Percentiles rank a stretch among this genome's conserved stretches.
These are phyloP conservation scores for Aquanectria penicillioides DNA, from an alignment of 2,329 filamentous ascomycete genomes.

Conservation along the genomic window DNA sequence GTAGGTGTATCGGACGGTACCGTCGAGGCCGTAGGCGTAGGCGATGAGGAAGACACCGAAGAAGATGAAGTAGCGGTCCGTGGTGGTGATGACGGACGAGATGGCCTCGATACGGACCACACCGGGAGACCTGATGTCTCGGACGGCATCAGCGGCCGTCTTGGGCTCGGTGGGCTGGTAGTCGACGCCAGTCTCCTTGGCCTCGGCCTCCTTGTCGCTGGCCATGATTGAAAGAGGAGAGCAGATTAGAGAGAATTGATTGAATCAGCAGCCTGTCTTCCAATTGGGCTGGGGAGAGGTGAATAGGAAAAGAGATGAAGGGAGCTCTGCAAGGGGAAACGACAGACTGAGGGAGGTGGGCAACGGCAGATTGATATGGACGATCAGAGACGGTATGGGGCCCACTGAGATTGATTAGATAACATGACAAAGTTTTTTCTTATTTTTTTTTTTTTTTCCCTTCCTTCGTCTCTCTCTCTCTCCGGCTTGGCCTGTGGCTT, in stretches of 20 bases:
- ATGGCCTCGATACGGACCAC: conserved; percentile 69
- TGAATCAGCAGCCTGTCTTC: not conserved
- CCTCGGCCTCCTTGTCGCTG: conserved; percentile 1
- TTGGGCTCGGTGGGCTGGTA: not conserved
- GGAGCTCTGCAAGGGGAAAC: not conserved
- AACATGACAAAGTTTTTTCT: not conserved
- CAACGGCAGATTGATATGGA: conserved; percentile 15
- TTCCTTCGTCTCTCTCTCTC: not conserved
- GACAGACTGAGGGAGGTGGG: not conserved
- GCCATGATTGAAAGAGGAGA: conserved; percentile 6
- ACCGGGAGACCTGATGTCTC: conserved; percentile 57
- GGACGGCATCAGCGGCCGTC: conserved; percentile 39
- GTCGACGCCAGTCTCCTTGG: not conserved
- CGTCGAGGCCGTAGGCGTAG: conserved; percentile 72
- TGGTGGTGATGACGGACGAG: conserved; percentile 58
- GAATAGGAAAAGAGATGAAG: not conserved
- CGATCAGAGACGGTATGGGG: not conserved
- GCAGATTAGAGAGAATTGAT: not conserved
- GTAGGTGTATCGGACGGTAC: conserved; percentile 64
- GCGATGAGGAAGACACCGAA: conserved; percentile 69
- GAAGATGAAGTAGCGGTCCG: conserved; percentile 68
- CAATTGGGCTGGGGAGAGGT: not conserved
- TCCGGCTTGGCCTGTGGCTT: not conserved
- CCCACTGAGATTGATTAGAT: conserved; percentile 26
- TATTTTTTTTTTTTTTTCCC: not conserved